Conservation (phyloP, 371 early-diverging fungal species). For the Gilbertella persicaria region DNA sequence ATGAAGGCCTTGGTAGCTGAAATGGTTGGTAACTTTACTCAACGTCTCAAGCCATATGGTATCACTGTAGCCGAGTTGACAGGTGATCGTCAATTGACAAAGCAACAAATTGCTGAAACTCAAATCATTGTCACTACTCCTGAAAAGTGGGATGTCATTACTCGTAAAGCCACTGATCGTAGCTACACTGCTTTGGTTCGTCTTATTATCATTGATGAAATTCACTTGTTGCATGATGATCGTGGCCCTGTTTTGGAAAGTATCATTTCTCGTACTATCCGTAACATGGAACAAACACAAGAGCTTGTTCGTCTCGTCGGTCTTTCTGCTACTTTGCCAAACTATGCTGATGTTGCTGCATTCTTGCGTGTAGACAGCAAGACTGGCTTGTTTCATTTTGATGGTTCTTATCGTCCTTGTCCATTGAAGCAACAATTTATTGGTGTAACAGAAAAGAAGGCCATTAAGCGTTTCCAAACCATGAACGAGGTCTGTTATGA, state of each 20-base stretch:
- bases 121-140: slow-evolving; percentile 99
- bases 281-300: slow-evolving; percentile 90
- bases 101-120: slow-evolving; percentile 92
- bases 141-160: slow-evolving; percentile 99
- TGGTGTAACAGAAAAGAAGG: slow-evolving; percentile 95
- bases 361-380: slow-evolving; percentile 91
- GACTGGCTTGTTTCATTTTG: slow-evolving; percentile 92
- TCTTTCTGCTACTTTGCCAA: slow-evolving; percentile 98
- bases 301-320: slow-evolving; percentile 95
- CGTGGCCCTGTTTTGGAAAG: slow-evolving; percentile 99
- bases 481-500: slow-evolving; percentile 97
- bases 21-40: slow-evolving; percentile 91
- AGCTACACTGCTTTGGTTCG: slow-evolving; percentile 91
- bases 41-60: slow-evolving; percentile 79
- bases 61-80: slow-evolving; percentile 96
- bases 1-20: slow-evolving; percentile 99
- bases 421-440: slow-evolving; percentile 95
- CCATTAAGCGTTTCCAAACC: slow-evolving; percentile 88
- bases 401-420: slow-evolving; percentile 90
- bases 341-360: slow-evolving; percentile 96
- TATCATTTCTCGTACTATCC: slow-evolving; percentile 93
- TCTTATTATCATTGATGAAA: slow-evolving; percentile 98
- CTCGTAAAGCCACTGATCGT: slow-evolving; percentile 94
- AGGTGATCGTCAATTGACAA: slow-evolving; percentile 96
- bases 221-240: slow-evolving; percentile 98